A percentile compares a stretch with the other conserved stretches of the same genome.
These are phyloP conservation scores for Alternaria novae-zelandiae DNA, from an alignment of 2,329 filamentous ascomycete genomes.

Conservation along the genomic window DNA sequence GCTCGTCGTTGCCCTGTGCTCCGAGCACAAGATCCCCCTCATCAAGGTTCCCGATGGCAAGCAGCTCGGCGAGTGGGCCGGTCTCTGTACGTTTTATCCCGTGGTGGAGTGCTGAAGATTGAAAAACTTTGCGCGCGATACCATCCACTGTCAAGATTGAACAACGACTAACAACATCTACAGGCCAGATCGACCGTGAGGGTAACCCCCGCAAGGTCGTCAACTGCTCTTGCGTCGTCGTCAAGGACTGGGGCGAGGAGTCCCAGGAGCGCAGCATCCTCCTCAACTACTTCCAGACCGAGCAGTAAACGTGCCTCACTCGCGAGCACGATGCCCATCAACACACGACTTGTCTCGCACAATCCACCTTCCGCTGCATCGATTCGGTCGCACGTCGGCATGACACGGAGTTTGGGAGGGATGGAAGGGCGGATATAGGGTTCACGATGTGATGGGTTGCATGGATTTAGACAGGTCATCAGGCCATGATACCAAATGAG, in stretches of 20 bases:
- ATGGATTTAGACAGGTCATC: conserved; percentile 21
- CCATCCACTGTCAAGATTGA: neutral
- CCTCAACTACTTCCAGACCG: conserved; percentile 99
- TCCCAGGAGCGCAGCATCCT: conserved; percentile 98
- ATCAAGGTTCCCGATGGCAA: conserved; percentile 99
- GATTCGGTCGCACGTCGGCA: conserved; percentile 19
- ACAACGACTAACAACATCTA: conserved; percentile 13
- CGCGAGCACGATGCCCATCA: conserved; percentile 9
- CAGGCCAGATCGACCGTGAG: conserved; percentile 98
- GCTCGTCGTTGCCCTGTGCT: conserved; percentile 97
- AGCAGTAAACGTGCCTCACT: conserved; percentile 54
- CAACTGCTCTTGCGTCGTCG: conserved; percentile 99
- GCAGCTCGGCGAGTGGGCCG: conserved; percentile 99
- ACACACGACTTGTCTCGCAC: conserved; percentile 9
- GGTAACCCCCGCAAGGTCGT: conserved; percentile 99
- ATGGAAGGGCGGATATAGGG: conserved; percentile 2
- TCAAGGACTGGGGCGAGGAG: conserved; percentile 99
- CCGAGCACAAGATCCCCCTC: conserved; percentile 99
- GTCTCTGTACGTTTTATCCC: conserved; percentile 80
- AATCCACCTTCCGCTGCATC: conserved; percentile 22
- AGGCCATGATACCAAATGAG: conserved; percentile 13
- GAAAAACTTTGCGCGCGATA: neutral
- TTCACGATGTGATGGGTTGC: conserved; percentile 15
- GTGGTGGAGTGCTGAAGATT: neutral
- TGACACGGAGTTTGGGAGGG: conserved; percentile 18